A percentile compares a stretch with the other conserved stretches of the same genome.
Conservation (phyloP, 805 yeast species). For the Blastobotrys peoriensis region DNA sequence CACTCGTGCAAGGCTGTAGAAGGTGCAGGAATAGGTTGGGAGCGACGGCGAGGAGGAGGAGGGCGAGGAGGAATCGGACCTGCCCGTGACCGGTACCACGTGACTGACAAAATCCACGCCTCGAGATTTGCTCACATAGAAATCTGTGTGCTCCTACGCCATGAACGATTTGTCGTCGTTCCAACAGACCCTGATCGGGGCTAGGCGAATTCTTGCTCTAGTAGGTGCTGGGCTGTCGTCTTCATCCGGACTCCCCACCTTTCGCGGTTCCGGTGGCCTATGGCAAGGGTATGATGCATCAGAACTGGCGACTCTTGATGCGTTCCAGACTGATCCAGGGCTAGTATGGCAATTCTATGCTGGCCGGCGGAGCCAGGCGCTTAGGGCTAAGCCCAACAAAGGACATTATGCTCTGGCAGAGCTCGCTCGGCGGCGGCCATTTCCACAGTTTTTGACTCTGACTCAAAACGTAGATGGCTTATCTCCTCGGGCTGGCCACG, state of each 20-base stretch:
- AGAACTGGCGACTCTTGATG: slow-evolving; percentile 89
- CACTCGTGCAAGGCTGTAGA: too few relatives aligned
- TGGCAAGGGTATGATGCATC: slow-evolving; percentile 76
- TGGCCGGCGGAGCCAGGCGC: slow-evolving; percentile 57
- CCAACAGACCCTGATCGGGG: slow-evolving; percentile 28
- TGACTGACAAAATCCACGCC: too few relatives aligned
- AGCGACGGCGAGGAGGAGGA: too few relatives aligned
- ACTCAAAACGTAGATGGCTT: slow-evolving; percentile 84
- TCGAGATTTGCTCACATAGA: too few relatives aligned
- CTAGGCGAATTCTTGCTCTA: slow-evolving; percentile 35
- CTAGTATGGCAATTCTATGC: slow-evolving; percentile 88
- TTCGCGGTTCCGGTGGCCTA: slow-evolving; percentile 63
- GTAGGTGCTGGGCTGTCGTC: slow-evolving; percentile 84
- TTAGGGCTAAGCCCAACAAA: slow-evolving; percentile 60
- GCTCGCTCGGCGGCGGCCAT: slow-evolving; percentile 40
- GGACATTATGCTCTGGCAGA: slow-evolving; percentile 70
- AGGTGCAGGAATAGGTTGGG: too few relatives aligned
- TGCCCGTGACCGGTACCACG: too few relatives aligned
- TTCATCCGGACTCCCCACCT: slow-evolving; percentile 70
- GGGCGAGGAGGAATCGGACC: too few relatives aligned
- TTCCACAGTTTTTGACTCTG: slow-evolving; percentile 52
- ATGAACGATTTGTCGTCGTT: slow-evolving; percentile 29
- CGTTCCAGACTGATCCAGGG: slow-evolving; percentile 75
- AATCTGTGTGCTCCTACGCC: too few relatives aligned
- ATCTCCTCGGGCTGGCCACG: slow-evolving; percentile 59